phyloP scores from a whole-genome alignment of 169 alveolate species.

The Amoebophrya sp. region DNA sequence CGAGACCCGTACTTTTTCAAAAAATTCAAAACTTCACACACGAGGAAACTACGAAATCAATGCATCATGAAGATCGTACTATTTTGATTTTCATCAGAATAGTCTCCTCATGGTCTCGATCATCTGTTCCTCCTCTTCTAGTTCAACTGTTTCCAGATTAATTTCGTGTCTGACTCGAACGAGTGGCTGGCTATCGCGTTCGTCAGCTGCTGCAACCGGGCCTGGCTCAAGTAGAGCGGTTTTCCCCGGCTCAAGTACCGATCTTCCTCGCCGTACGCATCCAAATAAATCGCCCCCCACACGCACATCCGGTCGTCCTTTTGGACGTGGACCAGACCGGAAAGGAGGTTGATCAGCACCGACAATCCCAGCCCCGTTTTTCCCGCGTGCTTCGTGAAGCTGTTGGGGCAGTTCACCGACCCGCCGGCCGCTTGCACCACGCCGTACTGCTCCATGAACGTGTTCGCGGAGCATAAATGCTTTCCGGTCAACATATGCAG shows the following conservation, averaged over 20 bases:
- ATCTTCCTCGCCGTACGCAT: slow-evolving; percentile 26
- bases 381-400: slow-evolving; percentile 3
- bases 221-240: background rate
- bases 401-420: background rate
- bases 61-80: too few relatives aligned
- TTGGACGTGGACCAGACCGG: background rate
- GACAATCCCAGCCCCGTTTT: background rate
- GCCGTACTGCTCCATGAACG: too few relatives aligned
- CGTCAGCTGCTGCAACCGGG: background rate
- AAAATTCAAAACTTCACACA: too few relatives aligned
- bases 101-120: background rate
- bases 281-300: slow-evolving; percentile 13
- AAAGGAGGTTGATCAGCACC: background rate
- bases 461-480: too few relatives aligned
- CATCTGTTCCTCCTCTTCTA: background rate
- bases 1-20: too few relatives aligned
- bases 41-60: too few relatives aligned
- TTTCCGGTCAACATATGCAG: too few relatives aligned
- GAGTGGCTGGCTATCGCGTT: background rate
- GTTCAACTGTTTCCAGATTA: background rate
- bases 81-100: too few relatives aligned
- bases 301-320: background rate
- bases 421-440: too few relatives aligned
- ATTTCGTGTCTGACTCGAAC: background rate
- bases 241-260: background rate